A percentile compares a stretch with the other conserved stretches of the same genome.
phyloP scores from a whole-genome alignment of 495 filamentous ascomycete genomes.

The Lindgomyces ingoldianus region DNA sequence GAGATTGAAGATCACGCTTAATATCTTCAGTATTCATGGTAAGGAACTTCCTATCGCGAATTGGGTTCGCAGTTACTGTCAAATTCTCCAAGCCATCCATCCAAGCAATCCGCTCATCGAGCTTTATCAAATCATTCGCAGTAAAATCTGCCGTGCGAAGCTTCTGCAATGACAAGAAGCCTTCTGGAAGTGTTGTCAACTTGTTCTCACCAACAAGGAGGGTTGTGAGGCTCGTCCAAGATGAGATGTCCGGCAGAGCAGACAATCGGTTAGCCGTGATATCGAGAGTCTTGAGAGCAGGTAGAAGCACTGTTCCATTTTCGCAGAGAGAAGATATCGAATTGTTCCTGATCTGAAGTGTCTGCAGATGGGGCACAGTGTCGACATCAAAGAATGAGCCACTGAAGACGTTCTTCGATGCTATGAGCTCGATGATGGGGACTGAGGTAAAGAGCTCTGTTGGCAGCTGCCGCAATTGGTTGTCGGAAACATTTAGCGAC shows the following conservation, averaged over 20 bases:
- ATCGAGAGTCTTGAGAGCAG: constrained; percentile 70
- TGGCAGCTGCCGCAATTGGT: constrained; percentile 68
- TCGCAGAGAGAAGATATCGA: constrained; percentile 61
- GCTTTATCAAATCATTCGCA: constrained; percentile 72
- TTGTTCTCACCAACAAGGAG: constrained; percentile 79
- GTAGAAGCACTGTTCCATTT: constrained; percentile 58
- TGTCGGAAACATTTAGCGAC: constrained; percentile 74
- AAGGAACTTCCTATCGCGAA: constrained; percentile 81
- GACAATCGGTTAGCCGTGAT: constrained; percentile 76
- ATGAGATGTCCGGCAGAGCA: constrained; percentile 65
- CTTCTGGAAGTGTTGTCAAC: constrained; percentile 70
- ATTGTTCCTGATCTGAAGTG: constrained; percentile 76
- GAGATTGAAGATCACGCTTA: constrained; percentile 70
- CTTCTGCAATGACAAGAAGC: constrained; percentile 64
- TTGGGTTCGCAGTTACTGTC: constrained; percentile 78
- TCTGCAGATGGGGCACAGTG: constrained; percentile 63
- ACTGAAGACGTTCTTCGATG: constrained; percentile 75
- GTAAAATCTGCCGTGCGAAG: constrained; percentile 78
- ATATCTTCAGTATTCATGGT: constrained; percentile 77
- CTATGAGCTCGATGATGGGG: constrained; percentile 71
- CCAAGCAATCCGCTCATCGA: constrained; percentile 74
- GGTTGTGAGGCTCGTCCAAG: constrained; percentile 70
- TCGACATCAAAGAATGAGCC: constrained; percentile 70
- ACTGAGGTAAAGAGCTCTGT: constrained; percentile 65
- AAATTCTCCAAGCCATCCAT: constrained; percentile 78